Evolutionary conservation across 805 yeast species (phyloP).

Genomic region (Candida qinlingensis): DNA sequence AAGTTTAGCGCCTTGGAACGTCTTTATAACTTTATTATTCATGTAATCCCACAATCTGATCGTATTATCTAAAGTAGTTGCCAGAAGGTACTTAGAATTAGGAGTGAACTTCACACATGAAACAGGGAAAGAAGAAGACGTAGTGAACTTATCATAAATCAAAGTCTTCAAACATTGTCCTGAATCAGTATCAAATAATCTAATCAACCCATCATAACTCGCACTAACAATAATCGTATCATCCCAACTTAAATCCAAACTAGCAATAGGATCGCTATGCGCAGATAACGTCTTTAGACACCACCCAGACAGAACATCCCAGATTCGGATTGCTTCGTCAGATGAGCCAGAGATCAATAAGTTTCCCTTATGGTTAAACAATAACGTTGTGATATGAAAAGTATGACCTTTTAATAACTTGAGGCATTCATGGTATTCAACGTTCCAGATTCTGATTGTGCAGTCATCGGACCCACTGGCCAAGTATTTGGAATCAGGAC

Average conservation of each 20-base stretch:
- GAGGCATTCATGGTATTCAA: constrained; percentile 44
- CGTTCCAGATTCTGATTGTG: constrained; percentile 70
- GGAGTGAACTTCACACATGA: constrained; percentile 69
- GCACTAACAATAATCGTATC: constrained; percentile 82
- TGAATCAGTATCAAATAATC: constrained; percentile 80
- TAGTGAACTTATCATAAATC: constrained; percentile 68
- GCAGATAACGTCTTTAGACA: constrained; percentile 81
- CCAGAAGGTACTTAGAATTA: constrained; percentile 72
- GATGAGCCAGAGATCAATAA: constrained; percentile 76
- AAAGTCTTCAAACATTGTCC: constrained; percentile 92
- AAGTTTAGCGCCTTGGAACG: constrained; percentile 38
- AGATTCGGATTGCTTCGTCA: constrained; percentile 85
- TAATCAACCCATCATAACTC: constrained; percentile 83
- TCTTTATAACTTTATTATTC: constrained; percentile 73
- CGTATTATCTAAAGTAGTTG: constrained; percentile 76
- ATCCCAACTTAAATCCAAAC: constrained; percentile 69
- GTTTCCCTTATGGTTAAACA: constrained; percentile 71
- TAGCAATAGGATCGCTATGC: constrained; percentile 84
- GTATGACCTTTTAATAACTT: constrained; percentile 62
- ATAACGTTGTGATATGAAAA: constrained; percentile 70
- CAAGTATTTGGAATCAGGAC: constrained; percentile 64
- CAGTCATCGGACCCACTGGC: constrained; percentile 88
- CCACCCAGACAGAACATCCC: constrained; percentile 76
- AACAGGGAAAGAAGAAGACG: constrained; percentile 64
- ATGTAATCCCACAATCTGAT: constrained; percentile 84